Evolutionary conservation across 2,329 filamentous ascomycete species (phyloP).

Genomic region (Trichophyton benhamiae): DNA sequence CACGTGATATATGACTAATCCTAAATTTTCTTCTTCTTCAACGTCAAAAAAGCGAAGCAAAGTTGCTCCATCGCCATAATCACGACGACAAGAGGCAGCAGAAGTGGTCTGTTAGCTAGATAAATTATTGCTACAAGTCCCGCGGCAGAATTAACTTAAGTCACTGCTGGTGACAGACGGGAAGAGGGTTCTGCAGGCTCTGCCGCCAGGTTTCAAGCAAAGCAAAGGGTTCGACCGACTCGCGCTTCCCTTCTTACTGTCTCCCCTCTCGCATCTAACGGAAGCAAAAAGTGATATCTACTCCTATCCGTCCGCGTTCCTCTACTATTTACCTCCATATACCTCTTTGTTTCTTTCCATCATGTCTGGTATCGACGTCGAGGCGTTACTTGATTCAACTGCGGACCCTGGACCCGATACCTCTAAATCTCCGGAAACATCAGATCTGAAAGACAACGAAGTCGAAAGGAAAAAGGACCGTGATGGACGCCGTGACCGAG

Average conservation of each 20-base stretch:
- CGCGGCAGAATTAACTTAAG: not conserved
- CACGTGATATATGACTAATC: too few species aligned
- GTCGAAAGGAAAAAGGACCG: conserved; percentile 42
- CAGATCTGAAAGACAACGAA: conserved; percentile 44
- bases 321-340: conserved; percentile 18
- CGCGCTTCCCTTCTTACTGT: conserved; percentile 17
- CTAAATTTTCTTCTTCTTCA: too few species aligned
- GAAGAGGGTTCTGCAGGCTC: not conserved
- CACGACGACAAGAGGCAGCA: not conserved
- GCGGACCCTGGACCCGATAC: conserved; percentile 41
- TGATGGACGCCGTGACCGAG: conserved; percentile 44
- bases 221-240: conserved; percentile 27
- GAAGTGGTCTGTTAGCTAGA: not conserved
- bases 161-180: not conserved
- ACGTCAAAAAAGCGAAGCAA: not conserved
- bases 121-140: not conserved
- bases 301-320: conserved; percentile 19
- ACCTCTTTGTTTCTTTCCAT: conserved; percentile 21
- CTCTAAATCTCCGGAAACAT: conserved; percentile 21
- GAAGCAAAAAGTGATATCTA: conserved; percentile 26
- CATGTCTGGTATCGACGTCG: conserved; percentile 67
- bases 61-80: not conserved
- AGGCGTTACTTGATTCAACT: conserved; percentile 79
- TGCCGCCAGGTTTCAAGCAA: conserved; percentile 1
- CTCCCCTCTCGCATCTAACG: conserved; percentile 24